Conservation (phyloP, 2,329 filamentous ascomycete species). For the Malbranchea cinnamomea region DNA sequence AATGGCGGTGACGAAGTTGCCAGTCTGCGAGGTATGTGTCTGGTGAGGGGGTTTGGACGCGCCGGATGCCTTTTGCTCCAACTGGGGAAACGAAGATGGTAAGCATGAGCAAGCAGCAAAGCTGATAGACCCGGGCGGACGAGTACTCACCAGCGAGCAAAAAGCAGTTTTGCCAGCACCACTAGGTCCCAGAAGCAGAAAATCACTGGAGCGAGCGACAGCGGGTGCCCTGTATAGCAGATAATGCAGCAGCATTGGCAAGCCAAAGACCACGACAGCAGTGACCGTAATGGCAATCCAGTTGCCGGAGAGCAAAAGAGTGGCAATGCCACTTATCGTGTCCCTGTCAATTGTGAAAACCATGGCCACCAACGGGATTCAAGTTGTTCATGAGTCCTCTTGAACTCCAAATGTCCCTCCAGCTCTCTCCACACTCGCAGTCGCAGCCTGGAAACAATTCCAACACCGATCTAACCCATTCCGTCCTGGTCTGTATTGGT, state of each 20-base stretch:
- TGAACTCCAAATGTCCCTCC: too few species aligned
- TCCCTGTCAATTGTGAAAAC: constrained; percentile 21
- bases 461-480: too few species aligned
- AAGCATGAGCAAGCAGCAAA: neutral
- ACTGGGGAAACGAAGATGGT: constrained; percentile 15
- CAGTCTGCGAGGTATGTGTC: constrained; percentile 50
- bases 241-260: constrained; percentile 64
- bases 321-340: constrained; percentile 22
- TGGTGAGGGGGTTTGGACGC: constrained; percentile 17
- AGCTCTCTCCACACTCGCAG: too few species aligned
- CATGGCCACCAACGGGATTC: too few species aligned
- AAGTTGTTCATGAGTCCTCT: too few species aligned
- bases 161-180: constrained; percentile 80
- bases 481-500: too few species aligned
- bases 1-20: constrained; percentile 40
- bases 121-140: neutral
- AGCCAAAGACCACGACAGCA: constrained; percentile 51
- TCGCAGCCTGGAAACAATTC: too few species aligned
- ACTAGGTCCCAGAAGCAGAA: constrained; percentile 66
- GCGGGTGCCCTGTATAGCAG: constrained; percentile 54
- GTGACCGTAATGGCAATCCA: constrained; percentile 46
- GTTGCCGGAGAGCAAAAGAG: constrained; percentile 29
- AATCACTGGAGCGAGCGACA: constrained; percentile 51
- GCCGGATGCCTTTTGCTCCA: constrained; percentile 30
- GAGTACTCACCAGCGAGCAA: constrained; percentile 50